A percentile compares a stretch with the other conserved stretches of the same genome.
Conservation (phyloP, 345 rosid species). For the Garcia nutans region DNA sequence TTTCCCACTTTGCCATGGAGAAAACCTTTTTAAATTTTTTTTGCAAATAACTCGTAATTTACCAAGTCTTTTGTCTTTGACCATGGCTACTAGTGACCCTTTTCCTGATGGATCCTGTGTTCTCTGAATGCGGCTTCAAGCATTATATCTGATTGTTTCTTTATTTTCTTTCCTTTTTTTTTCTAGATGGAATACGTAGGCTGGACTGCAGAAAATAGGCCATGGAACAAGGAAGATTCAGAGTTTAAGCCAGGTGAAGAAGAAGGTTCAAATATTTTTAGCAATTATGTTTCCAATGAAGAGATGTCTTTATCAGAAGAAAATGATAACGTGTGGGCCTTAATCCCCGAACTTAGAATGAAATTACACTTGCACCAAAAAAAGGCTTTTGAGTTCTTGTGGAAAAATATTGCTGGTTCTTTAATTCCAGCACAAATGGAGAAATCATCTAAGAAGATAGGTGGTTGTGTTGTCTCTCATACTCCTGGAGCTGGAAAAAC, state of each 20-base stretch:
- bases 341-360: constrained; percentile 66
- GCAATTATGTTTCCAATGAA: constrained; percentile 26
- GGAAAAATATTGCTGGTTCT: constrained; percentile 82
- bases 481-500: constrained; percentile 96
- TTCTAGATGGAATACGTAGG: constrained; percentile 41
- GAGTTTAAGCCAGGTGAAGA: constrained; percentile 30
- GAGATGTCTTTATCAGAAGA: constrained; percentile 38
- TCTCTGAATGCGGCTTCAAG: background rate
- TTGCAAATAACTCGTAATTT: background rate
- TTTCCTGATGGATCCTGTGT: background rate
- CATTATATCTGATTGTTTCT: constrained; percentile 4
- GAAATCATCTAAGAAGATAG: constrained; percentile 45
- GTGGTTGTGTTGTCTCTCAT: constrained; percentile 94
- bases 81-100: background rate
- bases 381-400: constrained; percentile 87
- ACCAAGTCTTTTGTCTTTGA: background rate
- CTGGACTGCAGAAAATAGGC: constrained; percentile 43
- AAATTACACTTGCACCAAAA: constrained; percentile 76
- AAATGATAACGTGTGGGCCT: constrained; percentile 72
- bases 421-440: constrained; percentile 60
- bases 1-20: background rate
- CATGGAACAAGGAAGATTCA: constrained; percentile 33
- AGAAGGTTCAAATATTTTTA: constrained; percentile 29
- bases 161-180: background rate
- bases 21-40: background rate